Evolutionary conservation across 176 grass and related monocot species (phyloP), one percentile per base, ranked within the genome.

Genomic region (Aegilops longissima): DNA sequence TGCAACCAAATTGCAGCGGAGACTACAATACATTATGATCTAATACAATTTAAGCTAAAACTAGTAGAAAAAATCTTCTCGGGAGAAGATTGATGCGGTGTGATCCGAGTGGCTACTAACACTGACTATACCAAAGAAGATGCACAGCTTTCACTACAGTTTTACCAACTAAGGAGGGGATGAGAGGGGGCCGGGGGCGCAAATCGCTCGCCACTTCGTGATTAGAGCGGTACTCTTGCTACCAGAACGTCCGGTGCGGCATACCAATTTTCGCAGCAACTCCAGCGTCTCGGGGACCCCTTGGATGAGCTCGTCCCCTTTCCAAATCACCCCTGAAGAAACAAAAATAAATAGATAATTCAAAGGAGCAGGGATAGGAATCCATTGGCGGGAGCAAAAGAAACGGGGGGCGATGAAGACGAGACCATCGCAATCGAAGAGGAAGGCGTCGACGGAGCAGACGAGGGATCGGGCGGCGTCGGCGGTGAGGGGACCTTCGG

Each of bases 391-490:
- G 1, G 18, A 4, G 21, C 21, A 24, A 9, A 62, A 62, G 18
- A 58, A 58, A 58, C 52, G 31, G 31, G 23, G 29, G 23, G 2
- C 2, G 40, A 61, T 9, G 64, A 84, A 84, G 21, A 23, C 38
- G 51, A 79, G 59, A 95, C 93, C 96, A 20, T 98, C 93, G 80
- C 96, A 98, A 42, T 98, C 93, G 79, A 98, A 98, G 86, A 98
- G 84, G 82, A 98, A 94, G 51, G 93, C 93, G 29, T 98, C 96
- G 62, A 98, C 79, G 30, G 90, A 94, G 36, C 92, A 86, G 66
- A 92, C 88, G 66, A 98, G 93, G 85, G 88, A 92, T 61, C 86
- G 84, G 14, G 96, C 90, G 5, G 81, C 47, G 67, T 89, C 77
- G 73, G 91, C 83, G 31, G 90, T 92, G 78, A 98, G 86, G 77